Base-by-base conservation (phyloP, 768 basidiomycete species). In the Suillus hirtellus region DNA sequence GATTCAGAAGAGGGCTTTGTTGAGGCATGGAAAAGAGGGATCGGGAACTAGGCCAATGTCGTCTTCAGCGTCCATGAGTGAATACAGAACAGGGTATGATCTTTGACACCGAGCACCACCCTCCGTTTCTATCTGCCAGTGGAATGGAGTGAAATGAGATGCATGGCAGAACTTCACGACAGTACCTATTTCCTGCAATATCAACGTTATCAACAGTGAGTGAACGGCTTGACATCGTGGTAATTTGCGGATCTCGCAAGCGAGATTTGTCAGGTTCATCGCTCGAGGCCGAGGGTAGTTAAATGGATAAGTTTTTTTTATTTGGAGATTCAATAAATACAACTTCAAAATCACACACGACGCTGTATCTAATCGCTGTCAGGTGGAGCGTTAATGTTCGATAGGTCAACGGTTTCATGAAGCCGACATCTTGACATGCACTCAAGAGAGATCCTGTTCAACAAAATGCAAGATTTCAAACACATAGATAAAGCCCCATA, bases 41-140 rank as follows among this genome's bases (percentile, higher is more conserved):
- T 15, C 83, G 80, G 70, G 70, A 87, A 88, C 82, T 87, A 89
- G 24, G 84, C 83, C 4, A 86, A 88, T 0, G 88, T 87, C 19
- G 82, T 84, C 69, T 84, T 87, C 46, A 89, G 77, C 2, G 83
- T 84, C 73, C 79, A 82, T 0, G 84, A 81, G 62, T 88, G 87
- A 15, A 88, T 78, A 34, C 83, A 80, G 70, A 89, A 89, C 67
- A 78, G 75, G 50, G 81, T 75, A 34, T 82, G 81, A 60, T 82
- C 79, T 60, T 82, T 83, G 19, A 84, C 80, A n/a, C 81, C 79
- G 7, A 89, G 74, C 9, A 88, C 75, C 24, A 86, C 77, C 61
- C 40, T 58, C 56, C 2, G 40, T 38, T 17, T n/a, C 56, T 38
- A 42, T 58, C 40, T 58, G 17, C 35, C 9, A 37, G 35, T 37